These are phyloP conservation scores for Durio zibethinus DNA, from an alignment of 345 rosid species.

Conservation along the genomic window DNA sequence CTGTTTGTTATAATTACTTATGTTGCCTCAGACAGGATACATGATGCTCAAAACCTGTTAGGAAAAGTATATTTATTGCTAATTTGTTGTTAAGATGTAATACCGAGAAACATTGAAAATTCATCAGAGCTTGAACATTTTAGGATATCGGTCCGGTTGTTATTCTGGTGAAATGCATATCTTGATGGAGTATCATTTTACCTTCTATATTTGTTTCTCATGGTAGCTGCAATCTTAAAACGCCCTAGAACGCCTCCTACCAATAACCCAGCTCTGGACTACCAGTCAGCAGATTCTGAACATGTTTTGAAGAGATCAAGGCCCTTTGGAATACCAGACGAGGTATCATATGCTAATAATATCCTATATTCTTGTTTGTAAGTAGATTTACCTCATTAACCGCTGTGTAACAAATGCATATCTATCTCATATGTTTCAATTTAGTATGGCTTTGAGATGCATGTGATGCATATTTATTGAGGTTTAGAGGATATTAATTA, in stretches of 20 bases:
- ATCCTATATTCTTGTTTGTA: slow-evolving; percentile 2
- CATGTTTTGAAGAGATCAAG: slow-evolving; percentile 66
- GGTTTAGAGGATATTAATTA: not conserved
- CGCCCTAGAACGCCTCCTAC: slow-evolving; percentile 70
- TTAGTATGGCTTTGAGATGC: not conserved
- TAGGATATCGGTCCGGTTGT: not conserved
- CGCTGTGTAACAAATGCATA: slow-evolving; percentile 1
- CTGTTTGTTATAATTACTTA: not conserved
- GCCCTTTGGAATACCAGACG: slow-evolving; percentile 67
- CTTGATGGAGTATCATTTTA: not conserved
- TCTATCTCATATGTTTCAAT: not conserved
- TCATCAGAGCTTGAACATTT: not conserved
- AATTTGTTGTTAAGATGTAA: not conserved
- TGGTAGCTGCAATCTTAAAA: slow-evolving; percentile 53
- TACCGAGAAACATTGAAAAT: not conserved
- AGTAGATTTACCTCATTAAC: not conserved
- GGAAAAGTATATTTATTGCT: slow-evolving; percentile 5
- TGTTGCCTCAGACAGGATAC: not conserved
- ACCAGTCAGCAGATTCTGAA: slow-evolving; percentile 82
- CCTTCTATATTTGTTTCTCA: slow-evolving; percentile 5
- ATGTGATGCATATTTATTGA: not conserved
- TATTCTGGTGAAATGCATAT: not conserved
- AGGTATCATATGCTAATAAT: slow-evolving; percentile 37
- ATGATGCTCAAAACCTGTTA: not conserved
- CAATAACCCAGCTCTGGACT: slow-evolving; percentile 54